Base-by-base conservation (phyloP, 1,284 basidiomycete species). In the Naganishia liquefaciens region DNA sequence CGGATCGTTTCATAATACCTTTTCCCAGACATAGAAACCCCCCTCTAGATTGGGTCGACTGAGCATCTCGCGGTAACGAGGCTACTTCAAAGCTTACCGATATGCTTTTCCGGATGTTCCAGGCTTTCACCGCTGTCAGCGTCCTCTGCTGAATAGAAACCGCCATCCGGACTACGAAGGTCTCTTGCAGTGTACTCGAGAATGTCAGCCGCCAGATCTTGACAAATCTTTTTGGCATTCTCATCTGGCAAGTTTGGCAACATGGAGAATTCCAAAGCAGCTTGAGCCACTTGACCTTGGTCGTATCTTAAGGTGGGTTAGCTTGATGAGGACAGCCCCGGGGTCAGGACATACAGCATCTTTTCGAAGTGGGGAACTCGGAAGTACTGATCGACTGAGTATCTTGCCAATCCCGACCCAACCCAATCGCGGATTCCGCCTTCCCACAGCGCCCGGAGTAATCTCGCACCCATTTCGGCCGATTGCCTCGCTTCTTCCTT, bases 311-410 rank as follows among this genome's bases (percentile, higher is more conserved):
- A 25, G n/a, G 37, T 5, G 42, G 3, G 47, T 52, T 44, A 44
- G 54, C 15, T 17, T 25, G 5, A 10, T n/a, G 13, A 47, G 43
- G 5, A 39, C 23, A 40, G 1, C 30, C 13, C 4, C 17, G 27
- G 4, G 40, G 42, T 21, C 0, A 13, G 30, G 17, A 73, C 73
- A 47, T 53, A 74, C 60, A 82, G 75, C 81, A 82, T 82, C 72
- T 82, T 82, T 67, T 82, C 81, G 67, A 82, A 82, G 68, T 82
- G 81, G 5, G 81, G 81, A 2, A 82, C 78, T 46, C 79, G 76
- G 80, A 81, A 82, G 25, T 73, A 71, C 58, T 78, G 78, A 67
- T 82, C 81, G 6, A 82, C 81, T 15, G 77, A 80, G 66, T 82
- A 82, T 54, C 81, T 61, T 17, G 81, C 75, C 44, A 82, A 75